A percentile compares a stretch with the other conserved stretches of the same genome.
These are phyloP conservation scores for Entophlyctis luteolus DNA, from an alignment of 192 early-diverging fungal genomes.

Conservation along the genomic window DNA sequence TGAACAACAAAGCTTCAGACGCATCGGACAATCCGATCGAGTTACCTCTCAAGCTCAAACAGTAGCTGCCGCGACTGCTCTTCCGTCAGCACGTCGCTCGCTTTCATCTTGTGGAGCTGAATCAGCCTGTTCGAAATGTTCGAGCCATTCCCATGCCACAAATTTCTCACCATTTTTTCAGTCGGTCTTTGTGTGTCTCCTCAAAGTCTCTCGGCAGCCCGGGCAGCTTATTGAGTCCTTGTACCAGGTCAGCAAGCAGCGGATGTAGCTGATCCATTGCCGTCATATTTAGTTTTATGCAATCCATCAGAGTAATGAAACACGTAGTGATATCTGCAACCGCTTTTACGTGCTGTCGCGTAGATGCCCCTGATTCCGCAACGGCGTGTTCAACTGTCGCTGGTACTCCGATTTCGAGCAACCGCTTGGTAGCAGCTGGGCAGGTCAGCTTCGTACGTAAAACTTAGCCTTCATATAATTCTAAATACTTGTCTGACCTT, in stretches of 20 bases:
- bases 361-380: slow-evolving; percentile 18
- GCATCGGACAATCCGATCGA: not conserved
- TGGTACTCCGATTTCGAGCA: slow-evolving; percentile 90
- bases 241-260: slow-evolving; percentile 76
- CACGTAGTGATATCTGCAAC: slow-evolving; percentile 72
- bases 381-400: slow-evolving; percentile 90
- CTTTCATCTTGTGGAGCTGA: slow-evolving; percentile 85
- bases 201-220: slow-evolving; percentile 70
- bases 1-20: not conserved
- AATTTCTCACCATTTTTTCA: slow-evolving; percentile 80
- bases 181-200: slow-evolving; percentile 69
- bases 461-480: not conserved
- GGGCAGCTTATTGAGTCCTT: slow-evolving; percentile 77
- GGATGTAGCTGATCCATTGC: slow-evolving; percentile 93
- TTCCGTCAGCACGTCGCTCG: slow-evolving; percentile 76
- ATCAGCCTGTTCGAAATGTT: slow-evolving; percentile 58
- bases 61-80: slow-evolving; percentile 86
- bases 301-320: slow-evolving; percentile 92
- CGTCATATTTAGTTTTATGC: slow-evolving; percentile 72
- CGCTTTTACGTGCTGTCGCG: slow-evolving; percentile 57
- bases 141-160: not conserved
- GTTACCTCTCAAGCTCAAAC: slow-evolving; percentile 81
- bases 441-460: slow-evolving; percentile 60
- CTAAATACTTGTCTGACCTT: too few relatives aligned
- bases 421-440: slow-evolving; percentile 76